These are phyloP conservation scores for Colletotrichum eleusines DNA, from an alignment of 2,329 filamentous ascomycete genomes.

Conservation along the genomic window DNA sequence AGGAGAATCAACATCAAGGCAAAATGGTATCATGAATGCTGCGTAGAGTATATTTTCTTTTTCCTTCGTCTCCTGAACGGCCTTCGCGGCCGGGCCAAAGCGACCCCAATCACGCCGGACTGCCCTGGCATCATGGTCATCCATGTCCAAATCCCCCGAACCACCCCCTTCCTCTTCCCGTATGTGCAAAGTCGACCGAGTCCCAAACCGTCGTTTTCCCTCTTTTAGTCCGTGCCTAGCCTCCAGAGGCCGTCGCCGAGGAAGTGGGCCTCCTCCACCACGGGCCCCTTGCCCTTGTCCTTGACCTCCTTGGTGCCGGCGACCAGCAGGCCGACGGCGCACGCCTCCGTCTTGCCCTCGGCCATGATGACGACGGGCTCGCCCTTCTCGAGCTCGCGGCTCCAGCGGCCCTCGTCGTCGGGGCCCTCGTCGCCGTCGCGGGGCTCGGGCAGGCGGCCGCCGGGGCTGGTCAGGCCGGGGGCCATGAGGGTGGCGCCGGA, in stretches of 20 bases:
- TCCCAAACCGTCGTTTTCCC: background rate
- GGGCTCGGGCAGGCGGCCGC: slow-evolving; percentile 79
- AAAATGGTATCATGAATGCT: slow-evolving; percentile 2
- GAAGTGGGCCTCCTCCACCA: slow-evolving; percentile 94
- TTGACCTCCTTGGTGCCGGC: slow-evolving; percentile 92
- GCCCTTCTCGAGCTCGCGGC: slow-evolving; percentile 79
- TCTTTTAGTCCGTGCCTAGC: slow-evolving; percentile 64
- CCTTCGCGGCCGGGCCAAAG: background rate
- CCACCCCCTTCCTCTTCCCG: background rate
- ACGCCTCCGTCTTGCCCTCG: slow-evolving; percentile 93
- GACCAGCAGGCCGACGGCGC: slow-evolving; percentile 86
- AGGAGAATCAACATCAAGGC: background rate
- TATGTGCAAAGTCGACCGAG: background rate
- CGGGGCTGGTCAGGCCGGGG: slow-evolving; percentile 86
- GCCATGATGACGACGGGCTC: slow-evolving; percentile 90
- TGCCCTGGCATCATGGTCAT: background rate
- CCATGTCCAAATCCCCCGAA: background rate
- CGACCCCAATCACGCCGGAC: background rate
- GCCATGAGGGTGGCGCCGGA: slow-evolving; percentile 96
- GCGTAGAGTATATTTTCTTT: too few species aligned
- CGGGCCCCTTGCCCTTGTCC: slow-evolving; percentile 92
- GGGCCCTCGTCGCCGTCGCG: slow-evolving; percentile 57
- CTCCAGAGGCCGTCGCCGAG: slow-evolving; percentile 95
- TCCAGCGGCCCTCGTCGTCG: slow-evolving; percentile 68
- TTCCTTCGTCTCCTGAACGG: too few species aligned